phyloP scores from a whole-genome alignment of 345 rosid genomes.

The Populus davidiana region DNA sequence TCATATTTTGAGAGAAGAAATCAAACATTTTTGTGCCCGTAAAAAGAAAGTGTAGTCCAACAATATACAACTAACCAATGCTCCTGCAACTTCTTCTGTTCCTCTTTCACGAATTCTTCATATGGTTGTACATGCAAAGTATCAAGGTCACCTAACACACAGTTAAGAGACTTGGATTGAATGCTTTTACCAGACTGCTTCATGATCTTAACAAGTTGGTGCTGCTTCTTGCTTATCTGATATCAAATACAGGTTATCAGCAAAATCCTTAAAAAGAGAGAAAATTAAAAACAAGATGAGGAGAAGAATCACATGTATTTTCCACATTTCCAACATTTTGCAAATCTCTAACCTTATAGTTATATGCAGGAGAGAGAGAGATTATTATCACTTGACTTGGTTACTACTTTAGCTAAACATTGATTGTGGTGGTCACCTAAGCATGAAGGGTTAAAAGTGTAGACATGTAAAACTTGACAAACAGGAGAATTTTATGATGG shows the following conservation, averaged over 20 bases:
- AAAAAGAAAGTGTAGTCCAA: conserved; percentile 22
- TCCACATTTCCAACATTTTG: not conserved
- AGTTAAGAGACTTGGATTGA: conserved; percentile 63
- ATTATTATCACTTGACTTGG: not conserved
- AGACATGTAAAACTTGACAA: not conserved
- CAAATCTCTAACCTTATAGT: not conserved
- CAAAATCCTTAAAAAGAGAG: conserved; percentile 19
- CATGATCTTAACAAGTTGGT: conserved; percentile 78
- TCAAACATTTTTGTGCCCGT: not conserved
- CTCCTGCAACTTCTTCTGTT: conserved; percentile 66
- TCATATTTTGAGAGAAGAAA: conserved; percentile 11
- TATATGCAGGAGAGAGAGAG: not conserved
- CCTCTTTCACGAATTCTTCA: conserved; percentile 86
- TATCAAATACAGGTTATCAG: conserved; percentile 19
- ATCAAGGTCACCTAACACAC: conserved; percentile 68
- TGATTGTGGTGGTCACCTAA: not conserved
- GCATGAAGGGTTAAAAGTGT: not conserved
- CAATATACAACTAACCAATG: conserved; percentile 63
- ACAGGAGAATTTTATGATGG: not conserved
- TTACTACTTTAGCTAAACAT: not conserved
- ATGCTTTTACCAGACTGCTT: conserved; percentile 81
- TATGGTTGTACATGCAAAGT: conserved; percentile 73
- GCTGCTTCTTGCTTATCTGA: conserved; percentile 98
- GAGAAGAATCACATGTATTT: not conserved
- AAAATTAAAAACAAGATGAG: not conserved